These are phyloP conservation scores for Euphorbia lathyris DNA, from an alignment of 345 rosid species.

Conservation along the genomic window DNA sequence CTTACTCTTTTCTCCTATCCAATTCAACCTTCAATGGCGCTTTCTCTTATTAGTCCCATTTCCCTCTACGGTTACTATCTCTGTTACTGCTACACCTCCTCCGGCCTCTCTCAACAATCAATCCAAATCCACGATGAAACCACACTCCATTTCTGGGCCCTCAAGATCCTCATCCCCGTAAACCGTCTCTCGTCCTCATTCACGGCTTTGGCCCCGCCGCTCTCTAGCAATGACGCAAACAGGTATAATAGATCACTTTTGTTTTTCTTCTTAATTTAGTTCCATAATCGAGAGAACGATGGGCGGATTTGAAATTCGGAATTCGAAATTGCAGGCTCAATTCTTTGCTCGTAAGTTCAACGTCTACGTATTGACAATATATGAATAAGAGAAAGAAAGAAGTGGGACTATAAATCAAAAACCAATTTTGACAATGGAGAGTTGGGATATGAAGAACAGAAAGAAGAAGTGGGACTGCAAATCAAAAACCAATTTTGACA, in stretches of 20 bases:
- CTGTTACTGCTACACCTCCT: constrained; percentile 60
- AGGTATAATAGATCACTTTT: constrained; percentile 15
- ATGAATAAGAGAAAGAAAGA: too few species aligned
- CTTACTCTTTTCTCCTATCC: too few species aligned
- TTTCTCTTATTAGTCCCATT: constrained; percentile 54
- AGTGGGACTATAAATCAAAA: too few species aligned
- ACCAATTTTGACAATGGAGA: too few species aligned
- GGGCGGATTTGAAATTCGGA: too few species aligned
- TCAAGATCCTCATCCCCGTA: constrained; percentile 3
- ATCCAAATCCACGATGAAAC: constrained; percentile 46
- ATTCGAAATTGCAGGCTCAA: constrained; percentile 42
- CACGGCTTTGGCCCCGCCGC: constrained; percentile 87
- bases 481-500: too few species aligned
- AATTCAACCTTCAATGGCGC: too few species aligned
- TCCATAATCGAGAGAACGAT: too few species aligned
- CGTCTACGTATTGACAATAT: too few species aligned
- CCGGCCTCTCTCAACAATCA: constrained; percentile 56
- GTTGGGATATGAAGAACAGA: too few species aligned
- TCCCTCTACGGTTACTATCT: constrained; percentile 55
- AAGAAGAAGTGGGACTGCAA: too few species aligned
- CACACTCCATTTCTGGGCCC: constrained; percentile 78
- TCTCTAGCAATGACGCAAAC: constrained; percentile 77
- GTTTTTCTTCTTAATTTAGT: not conserved
- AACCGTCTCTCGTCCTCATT: constrained; percentile 58
- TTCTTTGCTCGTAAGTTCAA: constrained; percentile 45